phyloP scores from a whole-genome alignment of 805 yeast genomes.

The Peterozyma xylosa region DNA sequence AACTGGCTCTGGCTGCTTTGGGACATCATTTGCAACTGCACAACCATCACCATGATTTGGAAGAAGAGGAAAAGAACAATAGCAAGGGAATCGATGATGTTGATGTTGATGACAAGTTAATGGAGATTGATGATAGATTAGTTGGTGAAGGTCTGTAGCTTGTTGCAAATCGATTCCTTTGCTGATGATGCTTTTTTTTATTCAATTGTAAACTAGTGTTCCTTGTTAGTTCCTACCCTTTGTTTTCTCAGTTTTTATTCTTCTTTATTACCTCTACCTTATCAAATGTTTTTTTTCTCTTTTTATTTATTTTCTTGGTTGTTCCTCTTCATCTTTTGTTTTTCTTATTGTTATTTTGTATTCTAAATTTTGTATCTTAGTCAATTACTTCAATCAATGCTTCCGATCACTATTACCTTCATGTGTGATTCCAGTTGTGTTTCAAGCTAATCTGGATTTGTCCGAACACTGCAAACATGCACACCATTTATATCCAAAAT shows the following conservation, averaged over 20 bases:
- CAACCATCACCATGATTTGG: too few relatives aligned
- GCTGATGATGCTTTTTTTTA: not conserved
- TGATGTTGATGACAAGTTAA: slow-evolving; percentile 9
- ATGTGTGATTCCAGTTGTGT: too few relatives aligned
- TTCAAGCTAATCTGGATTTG: too few relatives aligned
- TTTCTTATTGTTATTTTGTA: not conserved
- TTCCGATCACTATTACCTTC: not conserved
- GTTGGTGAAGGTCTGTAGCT: slow-evolving; percentile 7
- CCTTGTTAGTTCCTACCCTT: not conserved
- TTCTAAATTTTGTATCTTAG: not conserved
- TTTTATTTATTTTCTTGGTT: not conserved
- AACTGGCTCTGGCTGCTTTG: not conserved
- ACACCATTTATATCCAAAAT: too few relatives aligned
- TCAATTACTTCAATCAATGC: not conserved
- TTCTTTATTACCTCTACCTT: not conserved
- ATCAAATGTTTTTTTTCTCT: not conserved
- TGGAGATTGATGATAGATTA: slow-evolving; percentile 9
- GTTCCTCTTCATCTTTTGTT: not conserved
- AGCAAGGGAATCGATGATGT: slow-evolving; percentile 5
- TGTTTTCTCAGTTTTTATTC: not conserved
- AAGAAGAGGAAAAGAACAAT: slow-evolving; percentile 5
- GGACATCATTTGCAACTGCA: too few relatives aligned
- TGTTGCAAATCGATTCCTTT: not conserved
- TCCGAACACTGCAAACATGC: too few relatives aligned
- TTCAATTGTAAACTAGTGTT: not conserved